Conservation (phyloP, 371 early-diverging fungal genomes). For the Lichtheimia corymbifera region DNA sequence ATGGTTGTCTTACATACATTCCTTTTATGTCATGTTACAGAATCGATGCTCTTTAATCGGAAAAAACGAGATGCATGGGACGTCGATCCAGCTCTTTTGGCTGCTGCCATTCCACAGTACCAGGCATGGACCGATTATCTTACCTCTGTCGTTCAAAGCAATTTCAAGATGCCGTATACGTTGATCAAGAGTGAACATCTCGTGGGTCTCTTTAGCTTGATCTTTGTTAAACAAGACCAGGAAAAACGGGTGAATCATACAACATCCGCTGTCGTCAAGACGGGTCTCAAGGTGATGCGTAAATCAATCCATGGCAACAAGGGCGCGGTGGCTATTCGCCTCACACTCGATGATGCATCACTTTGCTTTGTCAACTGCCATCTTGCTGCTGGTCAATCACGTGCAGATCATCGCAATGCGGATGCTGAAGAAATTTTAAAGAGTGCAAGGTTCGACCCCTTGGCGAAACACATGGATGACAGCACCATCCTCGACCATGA, state of each 20-base stretch:
- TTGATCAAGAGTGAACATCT: constrained; percentile 68
- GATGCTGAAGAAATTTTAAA: constrained; percentile 78
- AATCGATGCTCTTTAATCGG: constrained; percentile 9
- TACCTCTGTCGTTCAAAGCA: constrained; percentile 32
- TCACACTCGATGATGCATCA: constrained; percentile 74
- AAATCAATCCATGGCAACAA: constrained; percentile 79
- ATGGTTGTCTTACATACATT: no score
- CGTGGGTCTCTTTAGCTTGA: constrained; percentile 80
- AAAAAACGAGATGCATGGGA: constrained; percentile 11
- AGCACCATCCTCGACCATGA: constrained; percentile 78
- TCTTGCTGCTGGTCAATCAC: constrained; percentile 82
- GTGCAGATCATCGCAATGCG: constrained; percentile 70
- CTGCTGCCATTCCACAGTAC: constrained; percentile 50
- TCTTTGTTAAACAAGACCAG: constrained; percentile 60
- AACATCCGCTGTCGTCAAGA: constrained; percentile 64
- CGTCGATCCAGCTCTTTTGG: constrained; percentile 14
- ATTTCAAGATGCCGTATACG: constrained; percentile 33
- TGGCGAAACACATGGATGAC: constrained; percentile 52
- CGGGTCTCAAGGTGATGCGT: constrained; percentile 76
- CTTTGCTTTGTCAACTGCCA: constrained; percentile 88
- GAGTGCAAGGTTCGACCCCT: constrained; percentile 64
- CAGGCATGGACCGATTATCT: constrained; percentile 55
- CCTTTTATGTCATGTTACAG: not conserved
- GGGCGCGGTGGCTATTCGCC: constrained; percentile 80
- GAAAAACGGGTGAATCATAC: constrained; percentile 23